These are phyloP conservation scores for Sistotremastrum suecicum DNA, from an alignment of 768 basidiomycete genomes.

Conservation along the genomic window DNA sequence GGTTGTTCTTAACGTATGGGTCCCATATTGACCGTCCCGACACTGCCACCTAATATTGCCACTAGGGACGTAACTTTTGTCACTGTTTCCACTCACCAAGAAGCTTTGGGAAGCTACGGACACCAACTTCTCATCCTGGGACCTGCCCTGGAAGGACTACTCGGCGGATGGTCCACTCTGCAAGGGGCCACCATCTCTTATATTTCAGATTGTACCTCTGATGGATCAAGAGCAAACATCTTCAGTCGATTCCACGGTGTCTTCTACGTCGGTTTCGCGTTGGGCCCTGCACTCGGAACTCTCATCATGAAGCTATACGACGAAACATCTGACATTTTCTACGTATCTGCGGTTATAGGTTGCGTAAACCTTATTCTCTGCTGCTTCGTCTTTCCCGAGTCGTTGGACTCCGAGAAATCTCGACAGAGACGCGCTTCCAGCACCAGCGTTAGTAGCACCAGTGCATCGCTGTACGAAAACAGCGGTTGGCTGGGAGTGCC, in stretches of 20 bases:
- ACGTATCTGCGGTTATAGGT: conserved; percentile 28
- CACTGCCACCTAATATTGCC: not conserved
- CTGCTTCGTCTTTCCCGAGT: conserved; percentile 38
- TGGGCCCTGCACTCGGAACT: conserved; percentile 60
- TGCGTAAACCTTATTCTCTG: conserved; percentile 44
- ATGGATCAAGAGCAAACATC: conserved; percentile 58
- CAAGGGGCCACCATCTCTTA: conserved; percentile 51
- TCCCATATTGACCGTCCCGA: conserved; percentile 16
- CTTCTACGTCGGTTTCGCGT: conserved; percentile 60
- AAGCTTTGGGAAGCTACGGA: conserved; percentile 44
- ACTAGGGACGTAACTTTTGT: conserved; percentile 65
- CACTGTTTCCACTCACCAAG: conserved; percentile 56
- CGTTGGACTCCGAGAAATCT: conserved; percentile 29
- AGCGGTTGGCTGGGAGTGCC: conserved; percentile 6
- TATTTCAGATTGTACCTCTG: conserved; percentile 70
- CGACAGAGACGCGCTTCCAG: conserved; percentile 25
- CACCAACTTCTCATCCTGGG: conserved; percentile 66
- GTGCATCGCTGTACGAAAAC: not conserved
- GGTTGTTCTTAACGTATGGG: conserved; percentile 60
- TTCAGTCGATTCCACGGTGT: conserved; percentile 52
- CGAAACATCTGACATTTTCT: conserved; percentile 38
- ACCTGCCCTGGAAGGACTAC: conserved; percentile 64
- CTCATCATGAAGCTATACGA: conserved; percentile 30
- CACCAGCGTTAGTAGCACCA: not conserved
- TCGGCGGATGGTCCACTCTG: conserved; percentile 64